Evolutionary conservation across 371 early-diverging fungal genomes (phyloP), one percentile per base, ranked within the genome.

Genomic region (Phascolomyces articulosus): DNA sequence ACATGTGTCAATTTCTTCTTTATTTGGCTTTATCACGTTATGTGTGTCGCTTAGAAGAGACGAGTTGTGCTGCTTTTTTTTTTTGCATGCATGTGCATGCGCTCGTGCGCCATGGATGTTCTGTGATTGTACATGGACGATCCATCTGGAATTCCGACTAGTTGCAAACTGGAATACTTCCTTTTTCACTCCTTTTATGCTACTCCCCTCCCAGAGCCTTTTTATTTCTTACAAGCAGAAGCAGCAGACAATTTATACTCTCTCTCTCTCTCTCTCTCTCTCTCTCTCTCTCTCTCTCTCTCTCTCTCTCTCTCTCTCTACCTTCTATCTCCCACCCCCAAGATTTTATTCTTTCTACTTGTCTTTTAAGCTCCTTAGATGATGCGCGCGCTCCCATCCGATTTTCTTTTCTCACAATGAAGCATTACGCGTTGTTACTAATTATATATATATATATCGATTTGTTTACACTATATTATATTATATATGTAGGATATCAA

Each of bases 401-500:
- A n/a, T n/a, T n/a, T n/a, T n/a, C n/a, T n/a, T n/a, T n/a, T n/a
- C n/a, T n/a, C n/a, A n/a, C n/a, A n/a, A n/a, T n/a, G n/a, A n/a
- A 6, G 38, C 38, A 9, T 38, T 9, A 13, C 38, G 9, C 13
- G 38, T 38, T 38, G 38, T 9, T 9, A 9, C 38, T 9, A 38
- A 13, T 13, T 38, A 38, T 13, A 16, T 13, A 54, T 54, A 6
- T 54, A 16, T 71, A 9, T 13, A 9, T 13, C 13, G 38, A 6
- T 38, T 38, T 38, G 38, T 38, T 38, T 41, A n/a, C 41, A 16
- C 16, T 31, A 6, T 31, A 31, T 31, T 9, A 31, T 31, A 31
- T 31, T 6, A 6, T 31, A 6, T 31, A 6, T 31, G 9, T 95
- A 87, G 86, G 78, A 77, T 29, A 65, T 90, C 34, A 49, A 65